phyloP scores from a whole-genome alignment of 805 yeast genomes.

The Dipodascopsis uninucleata region DNA sequence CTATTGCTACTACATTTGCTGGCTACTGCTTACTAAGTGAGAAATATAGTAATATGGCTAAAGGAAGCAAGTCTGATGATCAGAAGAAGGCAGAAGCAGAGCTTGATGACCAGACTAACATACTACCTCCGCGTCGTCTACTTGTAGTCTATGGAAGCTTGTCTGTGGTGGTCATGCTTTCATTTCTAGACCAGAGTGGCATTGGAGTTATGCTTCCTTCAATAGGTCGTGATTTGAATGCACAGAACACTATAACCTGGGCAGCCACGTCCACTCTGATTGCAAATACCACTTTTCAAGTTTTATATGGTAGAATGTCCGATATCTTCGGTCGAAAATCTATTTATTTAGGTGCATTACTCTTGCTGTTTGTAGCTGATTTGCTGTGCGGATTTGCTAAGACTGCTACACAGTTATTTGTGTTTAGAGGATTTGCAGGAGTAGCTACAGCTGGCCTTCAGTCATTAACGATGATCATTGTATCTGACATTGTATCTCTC shows the following conservation, averaged over 20 bases:
- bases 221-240: slow-evolving; percentile 58
- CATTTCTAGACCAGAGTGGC: slow-evolving; percentile 57
- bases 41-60: too few relatives aligned
- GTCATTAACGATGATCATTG: slow-evolving; percentile 52
- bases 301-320: slow-evolving; percentile 64
- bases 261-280: slow-evolving; percentile 68
- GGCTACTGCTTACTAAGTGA: too few relatives aligned
- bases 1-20: too few relatives aligned
- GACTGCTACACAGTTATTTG: slow-evolving; percentile 57
- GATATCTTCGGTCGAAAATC: slow-evolving; percentile 50
- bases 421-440: slow-evolving; percentile 68
- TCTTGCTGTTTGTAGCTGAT: slow-evolving; percentile 47
- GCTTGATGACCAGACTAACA: slow-evolving; percentile 18
- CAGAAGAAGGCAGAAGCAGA: slow-evolving; percentile 3
- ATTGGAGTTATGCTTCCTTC: slow-evolving; percentile 56
- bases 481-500: slow-evolving; percentile 53
- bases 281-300: slow-evolving; percentile 71
- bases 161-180: slow-evolving; percentile 44
- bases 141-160: slow-evolving; percentile 13
- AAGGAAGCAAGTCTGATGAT: background rate
- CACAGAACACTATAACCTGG: slow-evolving; percentile 56
- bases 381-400: slow-evolving; percentile 45
- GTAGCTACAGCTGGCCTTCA: slow-evolving; percentile 69
- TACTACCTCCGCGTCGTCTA: slow-evolving; percentile 11
- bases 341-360: slow-evolving; percentile 43